phyloP scores from a whole-genome alignment of 73 alveolate species.

The Paramecium bursaria region DNA sequence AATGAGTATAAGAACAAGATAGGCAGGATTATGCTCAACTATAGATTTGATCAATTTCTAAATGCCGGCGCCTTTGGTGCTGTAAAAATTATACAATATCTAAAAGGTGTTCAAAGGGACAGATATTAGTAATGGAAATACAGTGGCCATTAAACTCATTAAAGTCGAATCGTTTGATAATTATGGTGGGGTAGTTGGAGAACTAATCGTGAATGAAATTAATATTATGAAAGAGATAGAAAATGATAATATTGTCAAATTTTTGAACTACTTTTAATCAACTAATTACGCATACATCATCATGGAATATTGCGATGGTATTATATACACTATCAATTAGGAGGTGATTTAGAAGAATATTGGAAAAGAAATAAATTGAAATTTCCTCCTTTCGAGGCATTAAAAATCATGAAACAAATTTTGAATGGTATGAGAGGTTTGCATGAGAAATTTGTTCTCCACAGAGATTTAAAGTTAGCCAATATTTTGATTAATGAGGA shows the following conservation, averaged over 20 bases:
- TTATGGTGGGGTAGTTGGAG: constrained; percentile 25
- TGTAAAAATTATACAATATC: too few species aligned
- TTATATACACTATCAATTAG: background rate
- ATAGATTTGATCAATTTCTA: too few species aligned
- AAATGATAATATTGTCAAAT: constrained; percentile 20
- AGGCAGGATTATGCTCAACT: too few species aligned
- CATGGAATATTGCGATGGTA: constrained; percentile 53
- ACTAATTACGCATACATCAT: background rate
- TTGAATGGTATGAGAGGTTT: constrained; percentile 43
- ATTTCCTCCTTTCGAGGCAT: background rate
- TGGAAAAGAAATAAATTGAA: background rate
- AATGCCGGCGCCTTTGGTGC: too few species aligned
- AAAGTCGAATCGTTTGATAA: background rate
- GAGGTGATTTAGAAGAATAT: background rate
- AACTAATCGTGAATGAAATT: background rate
- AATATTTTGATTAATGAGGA: constrained; percentile 40
- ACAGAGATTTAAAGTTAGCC: constrained; percentile 47
- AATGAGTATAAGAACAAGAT: too few species aligned
- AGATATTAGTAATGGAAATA: too few species aligned
- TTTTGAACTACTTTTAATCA: background rate
- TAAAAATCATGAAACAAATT: background rate
- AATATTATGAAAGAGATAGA: background rate
- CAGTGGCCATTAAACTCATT: background rate
- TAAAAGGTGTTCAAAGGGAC: too few species aligned
- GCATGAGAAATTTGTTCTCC: constrained; percentile 12